phyloP scores from a whole-genome alignment of 2,329 filamentous ascomycete species.

The Didymella keratinophila region DNA sequence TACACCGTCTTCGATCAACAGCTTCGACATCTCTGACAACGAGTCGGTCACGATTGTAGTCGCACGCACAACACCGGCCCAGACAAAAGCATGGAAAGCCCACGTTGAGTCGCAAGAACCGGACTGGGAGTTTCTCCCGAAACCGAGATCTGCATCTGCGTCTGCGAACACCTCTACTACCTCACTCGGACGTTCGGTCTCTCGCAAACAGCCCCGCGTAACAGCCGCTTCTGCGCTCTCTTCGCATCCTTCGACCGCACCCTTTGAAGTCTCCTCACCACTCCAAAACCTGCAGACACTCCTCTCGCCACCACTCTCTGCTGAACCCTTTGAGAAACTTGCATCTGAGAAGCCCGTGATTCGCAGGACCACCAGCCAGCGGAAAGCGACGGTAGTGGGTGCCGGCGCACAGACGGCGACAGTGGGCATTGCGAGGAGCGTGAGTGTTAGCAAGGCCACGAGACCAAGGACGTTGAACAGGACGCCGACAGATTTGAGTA shows the following conservation, averaged over 20 bases:
- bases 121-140: constrained; percentile 40
- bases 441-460: constrained; percentile 44
- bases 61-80: constrained; percentile 24
- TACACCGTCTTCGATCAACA: constrained; percentile 38
- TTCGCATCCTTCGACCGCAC: constrained; percentile 37
- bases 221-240: constrained; percentile 40
- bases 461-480: constrained; percentile 33
- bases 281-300: constrained; percentile 31
- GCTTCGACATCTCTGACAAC: constrained; percentile 41
- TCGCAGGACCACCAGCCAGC: constrained; percentile 19
- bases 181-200: constrained; percentile 11
- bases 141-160: constrained; percentile 24
- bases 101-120: constrained; percentile 40
- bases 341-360: constrained; percentile 25
- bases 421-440: constrained; percentile 44
- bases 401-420: constrained; percentile 29
- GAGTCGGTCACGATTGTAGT: constrained; percentile 42
- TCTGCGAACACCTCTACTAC: constrained; percentile 5
- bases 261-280: constrained; percentile 34
- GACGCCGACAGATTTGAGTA: constrained; percentile 16
- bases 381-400: constrained; percentile 13
- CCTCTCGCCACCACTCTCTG: constrained; percentile 30
- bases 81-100: constrained; percentile 28
- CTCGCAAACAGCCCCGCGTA: constrained; percentile 32
- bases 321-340: constrained; percentile 10